These are phyloP conservation scores for Microbotryum lychnidis-dioicae DNA, from an alignment of 1,284 basidiomycete species.

Conservation along the genomic window DNA sequence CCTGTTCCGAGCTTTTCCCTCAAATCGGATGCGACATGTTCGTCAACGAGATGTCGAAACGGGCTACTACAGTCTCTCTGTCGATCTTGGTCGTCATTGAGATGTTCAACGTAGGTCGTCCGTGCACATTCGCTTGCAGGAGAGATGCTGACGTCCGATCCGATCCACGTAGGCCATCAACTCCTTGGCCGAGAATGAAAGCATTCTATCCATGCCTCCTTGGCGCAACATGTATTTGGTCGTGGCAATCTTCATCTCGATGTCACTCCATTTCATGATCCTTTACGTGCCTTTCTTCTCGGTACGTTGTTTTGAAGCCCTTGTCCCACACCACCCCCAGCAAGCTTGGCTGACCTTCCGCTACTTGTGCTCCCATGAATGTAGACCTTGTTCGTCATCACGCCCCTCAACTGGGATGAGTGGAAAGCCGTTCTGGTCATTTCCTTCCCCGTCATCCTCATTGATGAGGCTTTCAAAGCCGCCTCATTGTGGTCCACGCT, in stretches of 20 bases:
- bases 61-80: slow-evolving; percentile 90
- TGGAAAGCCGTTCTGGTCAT: slow-evolving; percentile 91
- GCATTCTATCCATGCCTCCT: slow-evolving; percentile 72
- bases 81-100: slow-evolving; percentile 89
- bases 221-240: slow-evolving; percentile 93
- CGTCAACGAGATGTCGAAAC: slow-evolving; percentile 67
- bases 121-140: not conserved
- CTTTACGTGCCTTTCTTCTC: slow-evolving; percentile 92
- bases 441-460: slow-evolving; percentile 76
- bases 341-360: not conserved
- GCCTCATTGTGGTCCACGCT: slow-evolving; percentile 41
- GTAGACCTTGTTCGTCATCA: slow-evolving; percentile 81
- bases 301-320: slow-evolving; percentile 46
- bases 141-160: not conserved
- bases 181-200: slow-evolving; percentile 96
- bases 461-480: slow-evolving; percentile 88
- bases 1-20: slow-evolving; percentile 71
- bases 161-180: slow-evolving; percentile 46
- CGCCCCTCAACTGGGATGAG: slow-evolving; percentile 80
- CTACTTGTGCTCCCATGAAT: slow-evolving; percentile 5
- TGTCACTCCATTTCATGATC: slow-evolving; percentile 87
- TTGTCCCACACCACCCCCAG: not conserved
- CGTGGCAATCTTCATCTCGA: slow-evolving; percentile 74
- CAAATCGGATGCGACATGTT: slow-evolving; percentile 93
- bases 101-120: slow-evolving; percentile 83